These are phyloP conservation scores for Cetradonia linearis DNA, from an alignment of 495 filamentous ascomycete genomes.

Conservation along the genomic window DNA sequence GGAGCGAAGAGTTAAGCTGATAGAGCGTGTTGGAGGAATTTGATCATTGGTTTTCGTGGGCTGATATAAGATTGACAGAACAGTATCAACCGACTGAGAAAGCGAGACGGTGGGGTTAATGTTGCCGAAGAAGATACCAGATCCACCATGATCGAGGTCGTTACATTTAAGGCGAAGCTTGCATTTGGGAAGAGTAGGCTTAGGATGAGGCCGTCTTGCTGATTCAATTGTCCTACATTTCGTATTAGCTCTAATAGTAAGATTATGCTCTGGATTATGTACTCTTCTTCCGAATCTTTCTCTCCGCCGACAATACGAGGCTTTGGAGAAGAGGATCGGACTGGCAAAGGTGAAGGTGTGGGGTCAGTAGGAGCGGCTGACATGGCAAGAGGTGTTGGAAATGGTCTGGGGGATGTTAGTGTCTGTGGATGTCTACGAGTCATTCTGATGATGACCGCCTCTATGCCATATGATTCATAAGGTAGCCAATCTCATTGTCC, in stretches of 20 bases:
- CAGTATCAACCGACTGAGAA: constrained; percentile 46
- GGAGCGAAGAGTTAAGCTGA: constrained; percentile 75
- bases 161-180: constrained; percentile 61
- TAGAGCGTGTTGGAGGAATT: constrained; percentile 54
- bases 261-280: neutral
- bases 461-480: neutral
- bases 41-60: constrained; percentile 23
- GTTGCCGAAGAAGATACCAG: constrained; percentile 50
- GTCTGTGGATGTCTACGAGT: constrained; percentile 9
- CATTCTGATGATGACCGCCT: neutral
- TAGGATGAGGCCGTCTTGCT: constrained; percentile 19
- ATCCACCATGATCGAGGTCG: constrained; percentile 56
- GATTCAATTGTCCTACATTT: neutral
- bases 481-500: neutral
- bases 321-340: neutral
- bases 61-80: constrained; percentile 32
- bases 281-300: neutral
- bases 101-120: constrained; percentile 51
- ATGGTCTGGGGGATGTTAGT: constrained; percentile 17
- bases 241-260: neutral
- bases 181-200: constrained; percentile 37
- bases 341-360: constrained; percentile 22
- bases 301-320: neutral
- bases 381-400: constrained; percentile 25
- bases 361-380: constrained; percentile 14